phyloP scores from a whole-genome alignment of 78 protist species.

The Thecamonas trahens region DNA sequence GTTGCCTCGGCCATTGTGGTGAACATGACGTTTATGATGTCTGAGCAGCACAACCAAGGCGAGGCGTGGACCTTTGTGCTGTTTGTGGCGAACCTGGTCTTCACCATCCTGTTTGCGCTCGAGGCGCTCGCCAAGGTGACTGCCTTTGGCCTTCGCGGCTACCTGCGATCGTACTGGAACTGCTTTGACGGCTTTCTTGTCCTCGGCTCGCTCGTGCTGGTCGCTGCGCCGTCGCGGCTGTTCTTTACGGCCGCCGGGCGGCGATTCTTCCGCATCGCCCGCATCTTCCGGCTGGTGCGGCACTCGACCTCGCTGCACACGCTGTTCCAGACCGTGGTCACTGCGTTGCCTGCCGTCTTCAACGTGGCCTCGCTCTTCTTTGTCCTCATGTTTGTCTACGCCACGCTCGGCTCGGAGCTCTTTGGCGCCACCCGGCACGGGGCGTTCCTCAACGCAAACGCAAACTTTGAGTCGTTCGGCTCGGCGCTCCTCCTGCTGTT shows the following conservation, averaged over 20 bases:
- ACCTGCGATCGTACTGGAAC: conserved; percentile 12
- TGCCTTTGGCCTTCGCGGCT: neutral
- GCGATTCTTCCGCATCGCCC: conserved; percentile 1
- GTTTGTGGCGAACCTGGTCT: neutral
- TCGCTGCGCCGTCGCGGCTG: neutral
- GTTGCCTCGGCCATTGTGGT: neutral
- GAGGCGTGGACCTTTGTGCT: neutral
- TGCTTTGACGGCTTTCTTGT: conserved; percentile 7
- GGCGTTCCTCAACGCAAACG: neutral
- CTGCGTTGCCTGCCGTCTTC: conserved; percentile 8
- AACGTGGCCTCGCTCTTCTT: conserved; percentile 14
- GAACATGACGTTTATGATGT: conserved; percentile 13
- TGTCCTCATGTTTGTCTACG: conserved; percentile 16
- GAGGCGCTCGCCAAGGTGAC: conserved; percentile 23
- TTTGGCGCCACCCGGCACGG: neutral
- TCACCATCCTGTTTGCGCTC: neutral
- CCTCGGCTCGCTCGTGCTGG: neutral
- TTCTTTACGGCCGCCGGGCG: neutral
- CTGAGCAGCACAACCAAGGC: neutral
- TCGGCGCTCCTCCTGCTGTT: conserved; percentile 6
- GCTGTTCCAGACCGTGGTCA: conserved; percentile 6
- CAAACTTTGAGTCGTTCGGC: conserved; percentile 30
- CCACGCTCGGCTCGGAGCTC: conserved; percentile 19
- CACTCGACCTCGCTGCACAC: neutral
- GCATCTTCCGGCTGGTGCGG: conserved; percentile 6